phyloP scores from a whole-genome alignment of 108 stramenopile species.

The Nannochloropsis granulata region DNA sequence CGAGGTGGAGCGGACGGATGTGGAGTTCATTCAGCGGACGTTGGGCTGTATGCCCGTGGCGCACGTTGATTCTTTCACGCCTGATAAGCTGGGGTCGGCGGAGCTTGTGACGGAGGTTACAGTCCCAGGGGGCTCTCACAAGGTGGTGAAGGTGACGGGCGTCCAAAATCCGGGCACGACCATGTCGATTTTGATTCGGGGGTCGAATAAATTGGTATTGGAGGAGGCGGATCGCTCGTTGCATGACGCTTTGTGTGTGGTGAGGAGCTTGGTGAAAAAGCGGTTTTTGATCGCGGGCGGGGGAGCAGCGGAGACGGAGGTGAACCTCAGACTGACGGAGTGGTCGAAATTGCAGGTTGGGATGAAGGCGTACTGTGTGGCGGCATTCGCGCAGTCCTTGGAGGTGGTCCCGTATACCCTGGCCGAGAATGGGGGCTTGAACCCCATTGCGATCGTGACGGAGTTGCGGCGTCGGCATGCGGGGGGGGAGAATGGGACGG shows the following conservation, averaged over 20 bases:
- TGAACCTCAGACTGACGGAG: constrained; percentile 59
- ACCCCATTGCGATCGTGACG: constrained; percentile 92
- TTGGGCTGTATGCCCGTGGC: constrained; percentile 83
- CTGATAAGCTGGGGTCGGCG: constrained; percentile 69
- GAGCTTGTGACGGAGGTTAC: constrained; percentile 77
- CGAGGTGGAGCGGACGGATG: constrained; percentile 84
- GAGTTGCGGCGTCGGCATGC: constrained; percentile 71
- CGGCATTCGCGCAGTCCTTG: constrained; percentile 89
- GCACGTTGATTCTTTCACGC: constrained; percentile 73
- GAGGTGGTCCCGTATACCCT: constrained; percentile 98
- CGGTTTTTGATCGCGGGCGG: constrained; percentile 91
- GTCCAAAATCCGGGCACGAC: constrained; percentile 70
- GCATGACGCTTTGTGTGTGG: constrained; percentile 99
- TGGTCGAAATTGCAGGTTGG: constrained; percentile 62
- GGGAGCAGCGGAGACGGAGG: constrained; percentile 92
- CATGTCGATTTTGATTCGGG: constrained; percentile 84
- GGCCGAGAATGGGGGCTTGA: constrained; percentile 97
- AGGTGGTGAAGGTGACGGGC: constrained; percentile 93
- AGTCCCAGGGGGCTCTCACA: constrained; percentile 71
- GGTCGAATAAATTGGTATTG: constrained; percentile 90
- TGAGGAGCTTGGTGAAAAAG: constrained; percentile 63
- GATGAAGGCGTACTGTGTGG: constrained; percentile 83
- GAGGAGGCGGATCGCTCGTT: constrained; percentile 93
- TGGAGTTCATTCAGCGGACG: constrained; percentile 89
- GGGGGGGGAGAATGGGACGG: background rate